phyloP scores from a whole-genome alignment of 192 early-diverging fungal species.

The Fimicolochytrium jonesii region DNA sequence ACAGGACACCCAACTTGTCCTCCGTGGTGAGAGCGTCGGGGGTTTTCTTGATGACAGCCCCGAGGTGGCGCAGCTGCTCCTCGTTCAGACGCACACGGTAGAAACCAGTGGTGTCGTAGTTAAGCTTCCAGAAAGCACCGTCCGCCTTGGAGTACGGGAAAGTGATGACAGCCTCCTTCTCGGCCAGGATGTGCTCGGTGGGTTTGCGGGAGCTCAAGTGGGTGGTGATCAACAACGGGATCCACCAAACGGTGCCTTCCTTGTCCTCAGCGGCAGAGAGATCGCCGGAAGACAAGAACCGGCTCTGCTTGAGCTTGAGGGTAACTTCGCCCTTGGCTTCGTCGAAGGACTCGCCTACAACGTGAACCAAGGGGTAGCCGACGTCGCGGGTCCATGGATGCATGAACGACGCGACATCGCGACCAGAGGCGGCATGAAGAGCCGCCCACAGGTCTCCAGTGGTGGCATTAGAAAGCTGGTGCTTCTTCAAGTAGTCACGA shows the following conservation, averaged over 20 bases:
- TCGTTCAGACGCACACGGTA: conserved; percentile 70
- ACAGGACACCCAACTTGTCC: conserved; percentile 80
- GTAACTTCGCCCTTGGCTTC: conserved; percentile 38
- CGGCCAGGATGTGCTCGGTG: conserved; percentile 49
- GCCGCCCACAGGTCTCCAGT: conserved; percentile 87
- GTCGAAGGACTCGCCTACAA: conserved; percentile 54
- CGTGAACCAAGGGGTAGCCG: conserved; percentile 81
- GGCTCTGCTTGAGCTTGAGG: conserved; percentile 69
- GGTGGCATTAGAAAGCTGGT: conserved; percentile 79
- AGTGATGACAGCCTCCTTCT: conserved; percentile 40
- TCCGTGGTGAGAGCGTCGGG: conserved; percentile 32
- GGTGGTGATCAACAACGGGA: conserved; percentile 63
- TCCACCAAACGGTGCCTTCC: conserved; percentile 67
- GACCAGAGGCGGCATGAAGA: conserved; percentile 70
- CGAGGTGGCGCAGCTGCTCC: conserved; percentile 30
- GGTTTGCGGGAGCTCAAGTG: conserved; percentile 36
- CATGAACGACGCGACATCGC: conserved; percentile 82
- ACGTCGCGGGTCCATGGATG: conserved; percentile 79
- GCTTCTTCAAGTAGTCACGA: conserved; percentile 67
- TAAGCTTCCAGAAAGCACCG: conserved; percentile 76
- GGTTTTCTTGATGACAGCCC: conserved; percentile 46
- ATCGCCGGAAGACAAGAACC: conserved; percentile 81
- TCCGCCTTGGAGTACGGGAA: conserved; percentile 40
- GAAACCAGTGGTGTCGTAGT: conserved; percentile 72
- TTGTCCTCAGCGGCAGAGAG: conserved; percentile 69